These are phyloP conservation scores for Penicillium hesseltinei DNA, from an alignment of 2,329 filamentous ascomycete genomes.

Conservation along the genomic window DNA sequence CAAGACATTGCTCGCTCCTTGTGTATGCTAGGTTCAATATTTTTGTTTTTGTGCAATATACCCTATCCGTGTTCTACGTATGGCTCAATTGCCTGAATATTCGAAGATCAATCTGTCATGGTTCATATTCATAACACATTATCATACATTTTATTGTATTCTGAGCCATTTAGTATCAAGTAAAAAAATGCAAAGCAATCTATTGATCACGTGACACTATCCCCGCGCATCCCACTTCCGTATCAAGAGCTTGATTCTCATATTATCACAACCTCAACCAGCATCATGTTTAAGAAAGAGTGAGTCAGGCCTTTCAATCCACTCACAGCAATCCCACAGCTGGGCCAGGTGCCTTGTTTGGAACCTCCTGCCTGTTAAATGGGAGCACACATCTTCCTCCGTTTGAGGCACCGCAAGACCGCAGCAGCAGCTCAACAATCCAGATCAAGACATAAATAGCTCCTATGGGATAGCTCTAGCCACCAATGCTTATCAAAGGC, in stretches of 20 bases:
- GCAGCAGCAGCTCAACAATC: not conserved
- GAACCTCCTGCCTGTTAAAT: not conserved
- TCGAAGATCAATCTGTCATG: rapidly evolving
- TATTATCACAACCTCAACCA: slow-evolving; percentile 12
- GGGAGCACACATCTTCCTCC: not conserved
- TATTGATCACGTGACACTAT: slow-evolving; percentile 5
- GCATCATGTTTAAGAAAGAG: slow-evolving; percentile 89
- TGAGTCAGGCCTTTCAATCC: slow-evolving; percentile 45
- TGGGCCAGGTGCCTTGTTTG: not conserved
- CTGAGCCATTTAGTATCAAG: slow-evolving; percentile 6
- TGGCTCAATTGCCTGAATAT: not conserved
- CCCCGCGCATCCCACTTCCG: slow-evolving; percentile 31
- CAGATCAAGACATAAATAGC: not conserved
- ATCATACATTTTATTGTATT: not conserved
- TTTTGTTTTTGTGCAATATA: not conserved
- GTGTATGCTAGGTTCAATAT: not conserved
- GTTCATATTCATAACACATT: not conserved
- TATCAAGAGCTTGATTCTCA: slow-evolving; percentile 11
- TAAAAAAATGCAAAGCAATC: slow-evolving; percentile 1
- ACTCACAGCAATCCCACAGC: rapidly evolving
- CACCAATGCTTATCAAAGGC: not conserved
- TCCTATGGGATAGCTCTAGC: slow-evolving; percentile 2
- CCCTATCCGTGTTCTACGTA: not conserved
- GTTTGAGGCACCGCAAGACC: not conserved
- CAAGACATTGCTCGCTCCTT: not conserved